phyloP scores from a whole-genome alignment of 2,329 filamentous ascomycete genomes.

The Biscogniauxia marginata region DNA sequence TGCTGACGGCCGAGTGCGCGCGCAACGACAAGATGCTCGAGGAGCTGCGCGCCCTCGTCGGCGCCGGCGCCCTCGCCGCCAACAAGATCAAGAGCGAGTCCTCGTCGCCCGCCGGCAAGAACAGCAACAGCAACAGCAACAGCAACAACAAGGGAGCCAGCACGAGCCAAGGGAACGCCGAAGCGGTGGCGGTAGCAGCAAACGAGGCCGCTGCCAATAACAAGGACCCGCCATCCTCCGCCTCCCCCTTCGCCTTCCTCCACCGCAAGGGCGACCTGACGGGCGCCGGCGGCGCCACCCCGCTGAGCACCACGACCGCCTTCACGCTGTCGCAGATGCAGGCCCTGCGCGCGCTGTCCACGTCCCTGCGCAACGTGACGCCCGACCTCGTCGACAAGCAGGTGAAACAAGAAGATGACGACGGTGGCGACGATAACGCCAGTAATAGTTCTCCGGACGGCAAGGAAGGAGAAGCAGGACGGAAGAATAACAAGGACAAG shows the following conservation, averaged over 20 bases:
- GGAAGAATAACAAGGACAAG: no score
- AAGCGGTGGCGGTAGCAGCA: not conserved
- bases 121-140: conserved; percentile 11
- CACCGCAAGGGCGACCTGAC: conserved; percentile 50
- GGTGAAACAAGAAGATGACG: conserved; percentile 24
- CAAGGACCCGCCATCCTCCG: no score
- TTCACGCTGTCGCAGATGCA: conserved; percentile 85
- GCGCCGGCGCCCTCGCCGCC: conserved; percentile 12
- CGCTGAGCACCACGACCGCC: conserved; percentile 68
- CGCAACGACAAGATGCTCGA: conserved; percentile 39
- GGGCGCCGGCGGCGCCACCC: conserved; percentile 50
- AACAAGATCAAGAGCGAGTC: conserved; percentile 28
- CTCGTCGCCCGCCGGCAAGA: conserved; percentile 1
- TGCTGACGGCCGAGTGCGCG: conserved; percentile 52
- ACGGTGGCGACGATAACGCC: conserved; percentile 24
- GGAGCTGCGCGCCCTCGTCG: conserved; percentile 33
- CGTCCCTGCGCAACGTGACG: conserved; percentile 60
- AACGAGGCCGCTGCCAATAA: not conserved
- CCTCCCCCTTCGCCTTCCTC: conserved; percentile 61
- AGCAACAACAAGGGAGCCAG: not conserved
- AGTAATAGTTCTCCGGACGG: no score
- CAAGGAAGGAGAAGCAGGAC: not conserved
- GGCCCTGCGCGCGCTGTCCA: conserved; percentile 66
- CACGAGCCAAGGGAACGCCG: no score
- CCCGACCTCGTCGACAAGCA: conserved; percentile 53